Evolutionary conservation across 169 alveolate species (phyloP).

Genomic region (Toxoplasma gondii): DNA sequence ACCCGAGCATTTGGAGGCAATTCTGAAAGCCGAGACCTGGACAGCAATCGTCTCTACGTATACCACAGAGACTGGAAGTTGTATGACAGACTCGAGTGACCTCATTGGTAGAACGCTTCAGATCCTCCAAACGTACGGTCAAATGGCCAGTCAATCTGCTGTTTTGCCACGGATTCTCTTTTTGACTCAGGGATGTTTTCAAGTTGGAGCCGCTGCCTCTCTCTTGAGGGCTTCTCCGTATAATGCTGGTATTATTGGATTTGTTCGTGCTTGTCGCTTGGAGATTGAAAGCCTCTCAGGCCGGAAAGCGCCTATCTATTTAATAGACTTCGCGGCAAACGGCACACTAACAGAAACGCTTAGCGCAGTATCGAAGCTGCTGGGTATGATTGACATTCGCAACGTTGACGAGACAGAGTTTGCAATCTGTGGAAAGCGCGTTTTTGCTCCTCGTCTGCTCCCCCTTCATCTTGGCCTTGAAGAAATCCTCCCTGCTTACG

Average conservation of each 20-base stretch:
- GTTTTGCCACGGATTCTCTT: not conserved
- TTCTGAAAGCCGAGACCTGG: not conserved
- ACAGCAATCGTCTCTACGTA: not conserved
- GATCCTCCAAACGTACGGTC: slow-evolving; percentile 14
- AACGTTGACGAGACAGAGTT: not conserved
- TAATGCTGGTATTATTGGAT: not conserved
- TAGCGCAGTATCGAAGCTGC: not conserved
- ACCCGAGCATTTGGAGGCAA: not conserved
- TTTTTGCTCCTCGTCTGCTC: slow-evolving; percentile 9
- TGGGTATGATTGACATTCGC: not conserved
- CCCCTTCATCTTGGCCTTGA: not conserved
- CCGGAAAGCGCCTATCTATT: not conserved
- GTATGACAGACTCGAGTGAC: not conserved
- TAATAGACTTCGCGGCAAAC: not conserved
- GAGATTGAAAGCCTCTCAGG: not conserved
- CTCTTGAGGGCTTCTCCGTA: not conserved
- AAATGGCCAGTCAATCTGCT: not conserved
- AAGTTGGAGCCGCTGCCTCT: not conserved
- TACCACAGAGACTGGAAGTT: not conserved
- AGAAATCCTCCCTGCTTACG: not conserved
- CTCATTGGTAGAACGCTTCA: not conserved
- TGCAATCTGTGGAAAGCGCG: not conserved
- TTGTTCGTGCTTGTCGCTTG: slow-evolving; percentile 17
- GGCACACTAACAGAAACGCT: not conserved
- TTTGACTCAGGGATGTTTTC: slow-evolving; percentile 19